Conservation (phyloP, 1,284 basidiomycete genomes). For the Bondarzewia mesenterica region DNA sequence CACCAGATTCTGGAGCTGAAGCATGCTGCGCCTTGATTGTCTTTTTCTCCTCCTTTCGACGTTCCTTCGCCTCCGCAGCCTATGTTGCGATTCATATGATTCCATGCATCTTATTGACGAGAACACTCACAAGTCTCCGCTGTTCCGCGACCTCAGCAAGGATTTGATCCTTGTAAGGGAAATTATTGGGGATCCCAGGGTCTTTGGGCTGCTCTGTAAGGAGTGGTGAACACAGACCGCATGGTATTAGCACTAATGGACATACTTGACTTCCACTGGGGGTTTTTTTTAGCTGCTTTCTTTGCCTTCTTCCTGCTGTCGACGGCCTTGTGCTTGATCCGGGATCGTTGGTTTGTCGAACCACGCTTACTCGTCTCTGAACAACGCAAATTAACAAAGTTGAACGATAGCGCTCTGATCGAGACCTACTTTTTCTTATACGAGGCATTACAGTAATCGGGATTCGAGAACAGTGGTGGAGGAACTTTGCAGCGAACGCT, state of each 20-base stretch:
- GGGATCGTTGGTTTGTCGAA: constrained; percentile 68
- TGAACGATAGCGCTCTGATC: not conserved
- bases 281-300: constrained; percentile 77
- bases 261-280: constrained; percentile 89
- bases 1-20: constrained; percentile 22
- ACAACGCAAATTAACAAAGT: not conserved
- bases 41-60: constrained; percentile 54
- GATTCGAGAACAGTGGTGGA: no score
- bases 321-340: constrained; percentile 71
- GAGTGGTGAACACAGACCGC: constrained; percentile 3
- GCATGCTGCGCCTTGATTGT: constrained; percentile 25
- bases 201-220: constrained; percentile 71
- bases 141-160: constrained; percentile 85
- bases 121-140: constrained; percentile 51
- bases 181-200: constrained; percentile 94
- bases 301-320: constrained; percentile 76
- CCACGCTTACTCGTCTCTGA: constrained; percentile 81
- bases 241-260: constrained; percentile 14
- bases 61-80: constrained; percentile 67
- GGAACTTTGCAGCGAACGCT: not conserved
- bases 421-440: constrained; percentile 7
- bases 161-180: constrained; percentile 96
- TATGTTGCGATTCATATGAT: constrained; percentile 12
- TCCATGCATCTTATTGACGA: not conserved
- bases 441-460: constrained; percentile 1